Evolutionary conservation across 352 stramenopile species (phyloP), one percentile per base, ranked within the genome.

Genomic region (Heterotrichella gracilis): DNA sequence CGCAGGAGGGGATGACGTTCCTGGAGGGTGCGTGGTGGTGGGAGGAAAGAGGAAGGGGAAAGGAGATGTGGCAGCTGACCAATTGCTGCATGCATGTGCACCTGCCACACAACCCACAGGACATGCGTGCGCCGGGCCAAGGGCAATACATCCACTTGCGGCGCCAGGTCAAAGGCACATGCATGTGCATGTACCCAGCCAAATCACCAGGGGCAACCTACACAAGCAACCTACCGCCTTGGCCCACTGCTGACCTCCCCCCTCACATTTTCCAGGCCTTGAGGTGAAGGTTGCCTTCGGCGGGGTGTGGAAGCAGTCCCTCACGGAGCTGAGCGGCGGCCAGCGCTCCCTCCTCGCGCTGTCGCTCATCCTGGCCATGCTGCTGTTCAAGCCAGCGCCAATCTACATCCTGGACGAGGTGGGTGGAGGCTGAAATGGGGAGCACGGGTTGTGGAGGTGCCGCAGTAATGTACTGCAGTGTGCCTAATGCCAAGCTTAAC

Each of bases 391-490:
- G 76, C 89, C 93, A 2, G 93, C 93, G 9, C 93, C 93, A 4
- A 98, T 99, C 91, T 99, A 99, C 76, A 99, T 99, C 81, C 79
- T 99, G 69, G 93, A 98, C 74, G 92, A 98, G 80, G 91, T 98
- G n/a, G n/a, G n/a, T n/a, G n/a, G n/a, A n/a, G n/a, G n/a, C n/a
- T n/a, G n/a, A n/a, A n/a, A n/a, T n/a, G n/a, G n/a, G n/a, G n/a
- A n/a, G n/a, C n/a, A n/a, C n/a, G n/a, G n/a, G n/a, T n/a, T n/a
- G n/a, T n/a, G n/a, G n/a, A n/a, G n/a, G n/a, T n/a, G n/a, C n/a
- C n/a, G n/a, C n/a, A n/a, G n/a, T n/a, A n/a, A n/a, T n/a, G n/a
- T n/a, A n/a, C n/a, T n/a, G n/a, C n/a, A n/a, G n/a, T n/a, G n/a
- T n/a, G n/a, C n/a, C n/a, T n/a, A n/a, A n/a, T n/a, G n/a, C n/a